A percentile compares a stretch with the other conserved stretches of the same genome.
These are phyloP conservation scores for Wickerhamiella parazyma DNA, from an alignment of 805 yeast species.

Conservation along the genomic window DNA sequence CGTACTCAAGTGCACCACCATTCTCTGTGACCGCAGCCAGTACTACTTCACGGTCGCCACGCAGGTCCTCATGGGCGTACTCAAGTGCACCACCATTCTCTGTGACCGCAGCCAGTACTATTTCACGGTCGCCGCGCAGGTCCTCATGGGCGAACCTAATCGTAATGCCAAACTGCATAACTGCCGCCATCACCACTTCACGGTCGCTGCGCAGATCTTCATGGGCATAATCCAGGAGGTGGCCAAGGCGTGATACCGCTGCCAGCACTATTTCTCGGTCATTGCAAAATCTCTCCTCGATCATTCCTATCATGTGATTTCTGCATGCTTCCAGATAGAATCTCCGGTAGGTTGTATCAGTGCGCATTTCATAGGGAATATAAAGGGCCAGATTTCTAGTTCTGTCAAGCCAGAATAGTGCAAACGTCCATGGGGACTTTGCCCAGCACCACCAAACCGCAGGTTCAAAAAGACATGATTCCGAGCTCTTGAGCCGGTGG, in stretches of 20 bases:
- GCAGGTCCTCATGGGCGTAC: background rate
- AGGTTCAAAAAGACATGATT: no score
- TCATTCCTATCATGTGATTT: no score
- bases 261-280: conserved; percentile 5
- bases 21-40: background rate
- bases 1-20: no score
- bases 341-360: no score
- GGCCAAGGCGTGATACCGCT: conserved; percentile 1
- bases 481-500: no score
- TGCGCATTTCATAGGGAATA: no score
- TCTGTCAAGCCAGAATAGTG: no score
- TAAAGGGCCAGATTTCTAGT: no score
- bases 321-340: no score
- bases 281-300: background rate
- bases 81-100: background rate
- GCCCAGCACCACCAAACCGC: no score
- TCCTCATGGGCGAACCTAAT: background rate
- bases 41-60: conserved; percentile 1
- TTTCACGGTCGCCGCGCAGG: conserved; percentile 1
- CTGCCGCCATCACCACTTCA: background rate
- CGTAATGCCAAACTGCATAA: background rate
- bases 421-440: no score
- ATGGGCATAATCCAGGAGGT: background rate
- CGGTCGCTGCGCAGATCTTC: background rate
- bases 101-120: background rate